These are phyloP conservation scores for Metschnikowia colocasiae DNA, from an alignment of 805 yeast species.

Conservation along the genomic window DNA sequence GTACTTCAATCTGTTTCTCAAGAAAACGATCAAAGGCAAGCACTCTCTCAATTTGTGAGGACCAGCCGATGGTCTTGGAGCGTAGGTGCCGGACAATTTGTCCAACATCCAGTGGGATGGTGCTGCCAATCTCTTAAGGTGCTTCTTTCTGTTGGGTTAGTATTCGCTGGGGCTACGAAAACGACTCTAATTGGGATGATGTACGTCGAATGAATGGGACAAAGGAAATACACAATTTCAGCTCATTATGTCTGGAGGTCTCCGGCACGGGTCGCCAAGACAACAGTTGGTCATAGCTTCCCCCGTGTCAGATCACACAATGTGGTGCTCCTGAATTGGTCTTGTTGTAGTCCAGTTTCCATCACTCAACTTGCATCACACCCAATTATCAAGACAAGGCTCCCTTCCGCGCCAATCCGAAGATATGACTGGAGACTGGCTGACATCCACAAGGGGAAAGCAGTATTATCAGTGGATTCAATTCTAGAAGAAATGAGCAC, in stretches of 20 bases:
- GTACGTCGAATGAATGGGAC: background rate
- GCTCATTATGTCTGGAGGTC: background rate
- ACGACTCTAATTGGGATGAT: slow-evolving; percentile 4
- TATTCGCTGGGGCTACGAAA: slow-evolving; percentile 10
- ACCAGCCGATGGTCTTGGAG: slow-evolving; percentile 99
- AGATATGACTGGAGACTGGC: slow-evolving; percentile 23
- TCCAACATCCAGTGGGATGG: slow-evolving; percentile 99
- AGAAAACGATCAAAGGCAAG: slow-evolving; percentile 91
- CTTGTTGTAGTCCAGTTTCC: background rate
- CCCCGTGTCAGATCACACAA: background rate
- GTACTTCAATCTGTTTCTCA: slow-evolving; percentile 98
- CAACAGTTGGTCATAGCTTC: background rate
- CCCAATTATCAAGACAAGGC: slow-evolving; percentile 46
- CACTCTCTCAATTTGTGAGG: slow-evolving; percentile 99
- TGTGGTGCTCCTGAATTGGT: too few species aligned
- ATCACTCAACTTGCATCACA: slow-evolving; percentile 8
- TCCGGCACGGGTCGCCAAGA: background rate
- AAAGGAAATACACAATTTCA: background rate
- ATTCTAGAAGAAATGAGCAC: slow-evolving; percentile 10
- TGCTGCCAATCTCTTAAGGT: slow-evolving; percentile 99
- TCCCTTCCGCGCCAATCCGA: slow-evolving; percentile 38
- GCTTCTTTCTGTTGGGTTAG: slow-evolving; percentile 77
- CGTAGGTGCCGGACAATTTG: slow-evolving; percentile 98
- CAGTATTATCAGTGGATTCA: slow-evolving; percentile 9
- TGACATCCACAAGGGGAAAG: slow-evolving; percentile 13